Evolutionary conservation across 768 basidiomycete genomes (phyloP).

Genomic region (Xerocomellus dryophilus): DNA sequence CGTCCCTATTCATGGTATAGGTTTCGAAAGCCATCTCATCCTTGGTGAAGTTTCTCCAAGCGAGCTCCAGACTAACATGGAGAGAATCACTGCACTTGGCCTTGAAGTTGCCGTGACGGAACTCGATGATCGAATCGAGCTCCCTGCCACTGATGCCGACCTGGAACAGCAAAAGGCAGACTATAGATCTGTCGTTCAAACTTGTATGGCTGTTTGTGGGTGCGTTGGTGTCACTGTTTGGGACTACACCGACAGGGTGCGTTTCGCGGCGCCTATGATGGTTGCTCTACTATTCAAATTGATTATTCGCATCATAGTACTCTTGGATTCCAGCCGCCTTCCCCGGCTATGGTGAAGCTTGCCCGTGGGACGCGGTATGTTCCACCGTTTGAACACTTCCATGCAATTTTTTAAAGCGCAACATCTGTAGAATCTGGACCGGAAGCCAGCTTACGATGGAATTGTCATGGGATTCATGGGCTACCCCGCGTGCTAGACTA

Average conservation of each 20-base stretch:
- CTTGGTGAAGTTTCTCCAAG: conserved; percentile 51
- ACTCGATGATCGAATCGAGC: conserved; percentile 59
- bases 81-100: conserved; percentile 55
- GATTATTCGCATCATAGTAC: conserved; percentile 4
- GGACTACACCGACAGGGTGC: conserved; percentile 40
- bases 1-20: conserved; percentile 59
- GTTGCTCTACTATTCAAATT: conserved; percentile 20
- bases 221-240: conserved; percentile 41
- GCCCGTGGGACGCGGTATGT: conserved; percentile 18
- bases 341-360: conserved; percentile 12
- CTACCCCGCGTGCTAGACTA: neutral
- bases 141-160: conserved; percentile 45
- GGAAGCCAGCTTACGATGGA: conserved; percentile 15
- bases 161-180: conserved; percentile 55
- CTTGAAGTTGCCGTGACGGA: conserved; percentile 69
- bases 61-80: conserved; percentile 45
- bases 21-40: conserved; percentile 59
- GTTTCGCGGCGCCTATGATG: neutral
- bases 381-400: neutral
- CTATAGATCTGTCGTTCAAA: conserved; percentile 53
- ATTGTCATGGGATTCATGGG: conserved; percentile 11
- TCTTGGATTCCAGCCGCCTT: conserved; percentile 16
- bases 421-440: conserved; percentile 9
- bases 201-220: conserved; percentile 43
- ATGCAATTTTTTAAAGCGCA: neutral